These are phyloP conservation scores for Nakaseomyces glabratus DNA, from an alignment of 1,139 yeast species.

Conservation along the genomic window DNA sequence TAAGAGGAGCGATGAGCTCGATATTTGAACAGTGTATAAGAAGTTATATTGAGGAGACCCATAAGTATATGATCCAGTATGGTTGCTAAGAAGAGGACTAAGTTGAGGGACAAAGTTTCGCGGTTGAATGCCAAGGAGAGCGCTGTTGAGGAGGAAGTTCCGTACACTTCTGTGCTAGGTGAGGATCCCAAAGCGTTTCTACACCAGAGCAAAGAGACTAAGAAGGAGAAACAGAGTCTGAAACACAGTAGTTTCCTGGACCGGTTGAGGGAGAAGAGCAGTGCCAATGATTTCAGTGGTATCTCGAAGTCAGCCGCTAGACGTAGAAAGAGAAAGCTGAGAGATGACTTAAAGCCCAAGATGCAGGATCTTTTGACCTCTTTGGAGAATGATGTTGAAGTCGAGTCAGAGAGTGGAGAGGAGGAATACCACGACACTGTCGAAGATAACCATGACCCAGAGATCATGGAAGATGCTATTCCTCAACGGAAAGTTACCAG, in stretches of 20 bases:
- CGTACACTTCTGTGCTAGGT: slow-evolving; percentile 12
- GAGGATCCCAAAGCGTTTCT: slow-evolving; percentile 43
- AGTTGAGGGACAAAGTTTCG: slow-evolving; percentile 37
- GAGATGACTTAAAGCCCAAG: slow-evolving; percentile 55
- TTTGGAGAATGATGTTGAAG: slow-evolving; percentile 35
- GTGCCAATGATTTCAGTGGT: slow-evolving; percentile 28
- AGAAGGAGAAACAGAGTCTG: slow-evolving; percentile 43
- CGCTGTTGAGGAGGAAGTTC: slow-evolving; percentile 9
- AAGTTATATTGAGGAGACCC: too few species aligned
- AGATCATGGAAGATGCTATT: slow-evolving; percentile 1
- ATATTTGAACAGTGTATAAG: too few species aligned
- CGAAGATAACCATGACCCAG: slow-evolving; percentile 1
- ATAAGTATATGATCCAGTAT: slow-evolving; percentile 13
- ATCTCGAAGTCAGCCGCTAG: slow-evolving; percentile 57
- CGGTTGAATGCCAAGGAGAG: slow-evolving; percentile 14
- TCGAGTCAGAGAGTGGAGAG: slow-evolving; percentile 12
- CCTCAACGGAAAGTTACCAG: slow-evolving; percentile 18
- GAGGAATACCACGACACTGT: slow-evolving; percentile 13
- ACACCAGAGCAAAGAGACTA: slow-evolving; percentile 45
- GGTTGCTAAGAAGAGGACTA: slow-evolving; percentile 43
- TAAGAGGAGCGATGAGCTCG: too few species aligned
- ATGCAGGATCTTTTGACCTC: slow-evolving; percentile 53
- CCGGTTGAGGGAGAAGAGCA: slow-evolving; percentile 31
- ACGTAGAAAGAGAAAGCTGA: slow-evolving; percentile 55
- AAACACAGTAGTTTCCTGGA: slow-evolving; percentile 31